Base-by-base conservation (phyloP, 345 rosid genomes). In the Hibiscus trionum region DNA sequence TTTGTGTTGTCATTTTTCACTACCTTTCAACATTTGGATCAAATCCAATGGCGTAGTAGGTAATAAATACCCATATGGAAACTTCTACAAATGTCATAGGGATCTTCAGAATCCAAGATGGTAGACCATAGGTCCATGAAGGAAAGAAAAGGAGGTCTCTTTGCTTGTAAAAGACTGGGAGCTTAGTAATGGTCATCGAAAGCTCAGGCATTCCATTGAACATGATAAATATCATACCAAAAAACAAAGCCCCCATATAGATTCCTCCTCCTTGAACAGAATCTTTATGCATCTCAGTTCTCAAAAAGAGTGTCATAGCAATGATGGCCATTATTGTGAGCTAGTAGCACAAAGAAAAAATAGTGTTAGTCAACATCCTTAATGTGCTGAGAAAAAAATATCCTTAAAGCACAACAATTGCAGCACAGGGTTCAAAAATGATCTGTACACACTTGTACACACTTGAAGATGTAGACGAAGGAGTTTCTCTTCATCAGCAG, bases 151-250 rank as follows among this genome's bases (percentile, higher is more conserved):
- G 79, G 17, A 86, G 82, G 68, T 88, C 93, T 70, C 97, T 82
- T 80, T 93, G 96, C 80, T 91, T 93, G 88, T 84, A 93, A 70
- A 93, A 91, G 60, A 91, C 88, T 3, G 96, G 92, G 80, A 93
- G 98, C 78, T 84, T 91, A 27, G 79, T 81, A 44, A 93, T 84
- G 56, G 93, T 87, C 90, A 93, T 84, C 50, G 93, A 83, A 42
- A 93, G 65, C 81, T 93, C 97, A 0, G 94, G 37, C 86, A 84
- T 77, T 44, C 98, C 92, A 63, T 83, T 86, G 65, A 91, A 89
- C 93, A 85, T 85, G 74, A 87, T 56, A 72, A 72, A 77, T 71
- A 63, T 58, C 27, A 86, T 69, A 29, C 82, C 5, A 67, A 86
- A 89, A 86, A 91, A 91, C 78, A 85, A 75, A 69, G 96, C 90